A percentile compares a stretch with the other conserved stretches of the same genome.
Evolutionary conservation across 2,329 filamentous ascomycete genomes (phyloP).

Genomic region (Acarospora socialis): DNA sequence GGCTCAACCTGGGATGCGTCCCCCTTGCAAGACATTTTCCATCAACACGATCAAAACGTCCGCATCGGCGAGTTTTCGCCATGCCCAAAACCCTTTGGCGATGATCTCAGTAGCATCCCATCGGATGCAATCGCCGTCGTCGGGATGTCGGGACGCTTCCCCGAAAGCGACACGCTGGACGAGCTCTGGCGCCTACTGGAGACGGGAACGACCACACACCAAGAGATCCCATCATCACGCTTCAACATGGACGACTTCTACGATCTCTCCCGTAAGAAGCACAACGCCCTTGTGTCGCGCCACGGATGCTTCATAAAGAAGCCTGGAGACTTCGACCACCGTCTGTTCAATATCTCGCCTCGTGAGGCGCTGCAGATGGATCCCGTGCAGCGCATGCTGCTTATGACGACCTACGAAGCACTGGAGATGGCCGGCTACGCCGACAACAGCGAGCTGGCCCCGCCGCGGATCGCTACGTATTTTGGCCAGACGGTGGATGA

Average conservation of each 20-base stretch:
- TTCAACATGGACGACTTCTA: neutral
- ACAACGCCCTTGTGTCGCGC: neutral
- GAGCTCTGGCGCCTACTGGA: conserved; percentile 2
- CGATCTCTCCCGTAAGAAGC: neutral
- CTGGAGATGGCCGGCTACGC: conserved; percentile 17
- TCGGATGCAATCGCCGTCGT: conserved; percentile 5
- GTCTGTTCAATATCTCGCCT: conserved; percentile 21
- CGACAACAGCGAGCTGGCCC: neutral
- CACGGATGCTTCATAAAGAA: conserved; percentile 2
- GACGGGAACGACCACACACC: neutral
- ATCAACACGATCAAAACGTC: conserved; percentile 6
- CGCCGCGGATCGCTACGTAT: conserved; percentile 4
- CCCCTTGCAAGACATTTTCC: conserved; percentile 4
- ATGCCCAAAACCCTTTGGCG: no score
- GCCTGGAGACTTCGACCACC: conserved; percentile 1
- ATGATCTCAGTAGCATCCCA: conserved; percentile 1
- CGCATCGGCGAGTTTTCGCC: no score
- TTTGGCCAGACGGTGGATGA: conserved; percentile 5
- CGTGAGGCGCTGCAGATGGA: conserved; percentile 17
- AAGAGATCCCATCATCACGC: conserved; percentile 1
- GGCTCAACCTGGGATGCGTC: conserved; percentile 6
- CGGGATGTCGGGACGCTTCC: conserved; percentile 5
- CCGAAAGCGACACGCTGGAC: conserved; percentile 5
- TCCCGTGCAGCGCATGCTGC: conserved; percentile 16
- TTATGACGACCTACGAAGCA: conserved; percentile 18